Conservation (phyloP, 352 stramenopile species). For the Globisporangium alternatum region DNA sequence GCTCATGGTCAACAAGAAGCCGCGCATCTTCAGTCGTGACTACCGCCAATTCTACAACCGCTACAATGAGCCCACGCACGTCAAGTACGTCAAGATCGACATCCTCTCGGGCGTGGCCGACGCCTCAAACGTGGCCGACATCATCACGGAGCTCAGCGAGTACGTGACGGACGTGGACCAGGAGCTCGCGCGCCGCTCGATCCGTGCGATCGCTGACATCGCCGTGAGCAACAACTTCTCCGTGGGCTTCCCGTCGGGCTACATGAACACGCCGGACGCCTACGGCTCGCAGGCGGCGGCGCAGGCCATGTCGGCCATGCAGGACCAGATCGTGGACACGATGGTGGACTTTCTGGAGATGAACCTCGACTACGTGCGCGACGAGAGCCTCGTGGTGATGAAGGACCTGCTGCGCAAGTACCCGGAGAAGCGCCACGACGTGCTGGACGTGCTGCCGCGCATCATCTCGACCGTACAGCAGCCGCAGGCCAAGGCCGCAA, state of each 20-base stretch:
- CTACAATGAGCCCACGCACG: conserved; percentile 97
- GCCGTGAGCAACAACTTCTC: conserved; percentile 82
- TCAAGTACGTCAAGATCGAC: conserved; percentile 98
- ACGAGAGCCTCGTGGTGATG: conserved; percentile 96
- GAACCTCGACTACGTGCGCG: conserved; percentile 94
- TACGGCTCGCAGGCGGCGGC: conserved; percentile 65
- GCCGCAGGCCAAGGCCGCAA: conserved; percentile 88
- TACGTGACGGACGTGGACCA: conserved; percentile 95
- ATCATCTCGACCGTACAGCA: conserved; percentile 77
- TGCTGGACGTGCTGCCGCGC: conserved; percentile 82
- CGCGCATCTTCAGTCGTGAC: conserved; percentile 96
- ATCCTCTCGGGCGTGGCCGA: conserved; percentile 95
- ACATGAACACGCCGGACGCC: conserved; percentile 56
- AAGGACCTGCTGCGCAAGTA: conserved; percentile 96
- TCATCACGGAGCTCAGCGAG: conserved; percentile 97
- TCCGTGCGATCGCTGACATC: conserved; percentile 93
- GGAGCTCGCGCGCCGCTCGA: conserved; percentile 89
- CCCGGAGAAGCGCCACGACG: conserved; percentile 90
- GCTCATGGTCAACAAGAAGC: conserved; percentile 92
- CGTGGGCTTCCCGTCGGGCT: conserved; percentile 29
- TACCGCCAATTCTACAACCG: conserved; percentile 98
- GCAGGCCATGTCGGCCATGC: conserved; percentile 67
- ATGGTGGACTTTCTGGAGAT: conserved; percentile 97
- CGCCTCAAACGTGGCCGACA: conserved; percentile 92
- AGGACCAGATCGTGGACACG: conserved; percentile 87